Conservation (phyloP, 345 rosid species). For the Clausena lansium region DNA sequence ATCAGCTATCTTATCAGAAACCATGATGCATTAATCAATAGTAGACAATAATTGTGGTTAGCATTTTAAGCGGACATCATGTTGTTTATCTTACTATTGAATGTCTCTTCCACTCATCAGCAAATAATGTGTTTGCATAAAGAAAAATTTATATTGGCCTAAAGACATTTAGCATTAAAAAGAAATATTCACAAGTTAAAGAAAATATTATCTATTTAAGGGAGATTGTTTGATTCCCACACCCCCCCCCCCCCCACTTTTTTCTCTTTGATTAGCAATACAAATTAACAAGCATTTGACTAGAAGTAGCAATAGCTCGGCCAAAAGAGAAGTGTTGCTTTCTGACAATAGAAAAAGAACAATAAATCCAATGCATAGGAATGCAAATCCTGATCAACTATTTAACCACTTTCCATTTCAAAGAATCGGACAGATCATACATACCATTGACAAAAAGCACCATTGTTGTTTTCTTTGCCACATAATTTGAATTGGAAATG, state of each 20-base stretch:
- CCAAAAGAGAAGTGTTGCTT: background rate
- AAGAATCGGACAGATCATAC: constrained; percentile 13
- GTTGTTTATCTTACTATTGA: background rate
- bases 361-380: background rate
- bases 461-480: constrained; percentile 86
- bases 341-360: background rate
- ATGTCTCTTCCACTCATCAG: background rate
- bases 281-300: background rate
- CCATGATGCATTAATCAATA: background rate
- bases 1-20: background rate
- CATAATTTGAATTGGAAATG: constrained; percentile 72
- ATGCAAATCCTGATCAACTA: background rate
- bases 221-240: background rate
- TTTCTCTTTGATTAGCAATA: background rate
- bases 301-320: background rate
- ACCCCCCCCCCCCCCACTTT: background rate
- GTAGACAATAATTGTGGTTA: background rate
- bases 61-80: background rate
- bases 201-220: background rate
- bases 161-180: background rate
- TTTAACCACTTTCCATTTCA: background rate
- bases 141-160: background rate
- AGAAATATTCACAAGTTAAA: background rate
- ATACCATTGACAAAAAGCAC: constrained; percentile 91
- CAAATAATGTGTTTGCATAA: background rate